These are phyloP conservation scores for Starmerella gropengiesseri DNA, from an alignment of 805 yeast species.

Conservation along the genomic window DNA sequence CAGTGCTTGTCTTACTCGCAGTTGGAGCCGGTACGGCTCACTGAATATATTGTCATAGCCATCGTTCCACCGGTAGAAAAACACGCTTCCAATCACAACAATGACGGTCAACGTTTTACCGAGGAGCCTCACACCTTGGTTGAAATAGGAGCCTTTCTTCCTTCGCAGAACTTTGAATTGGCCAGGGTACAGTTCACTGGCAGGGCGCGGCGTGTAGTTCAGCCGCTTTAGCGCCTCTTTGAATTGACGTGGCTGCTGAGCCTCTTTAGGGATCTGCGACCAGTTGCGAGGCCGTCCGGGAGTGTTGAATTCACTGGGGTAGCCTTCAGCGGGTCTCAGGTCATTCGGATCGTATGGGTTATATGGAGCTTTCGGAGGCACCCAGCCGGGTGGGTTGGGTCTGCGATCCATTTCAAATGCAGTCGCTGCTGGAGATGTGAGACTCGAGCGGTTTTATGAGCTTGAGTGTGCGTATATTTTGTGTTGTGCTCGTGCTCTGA, in stretches of 20 bases:
- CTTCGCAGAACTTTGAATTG: conserved; percentile 60
- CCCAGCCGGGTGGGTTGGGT: conserved; percentile 72
- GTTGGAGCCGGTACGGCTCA: conserved; percentile 51
- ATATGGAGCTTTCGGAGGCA: conserved; percentile 71
- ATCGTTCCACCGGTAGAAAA: conserved; percentile 77
- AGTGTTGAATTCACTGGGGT: conserved; percentile 66
- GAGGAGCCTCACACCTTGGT: conserved; percentile 49
- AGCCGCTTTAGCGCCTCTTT: conserved; percentile 63
- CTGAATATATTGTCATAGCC: conserved; percentile 68
- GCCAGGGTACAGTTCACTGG: conserved; percentile 64
- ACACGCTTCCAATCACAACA: conserved; percentile 48
- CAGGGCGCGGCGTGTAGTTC: conserved; percentile 70
- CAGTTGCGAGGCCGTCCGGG: conserved; percentile 52
- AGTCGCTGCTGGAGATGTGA: too few species aligned
- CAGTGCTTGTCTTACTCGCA: conserved; percentile 43
- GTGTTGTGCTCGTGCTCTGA: too few species aligned
- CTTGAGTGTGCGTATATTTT: too few species aligned
- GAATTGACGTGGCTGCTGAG: conserved; percentile 56
- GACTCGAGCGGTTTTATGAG: too few species aligned
- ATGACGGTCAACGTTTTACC: conserved; percentile 42
- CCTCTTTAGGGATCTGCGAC: conserved; percentile 50
- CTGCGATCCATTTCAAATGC: conserved; percentile 45
- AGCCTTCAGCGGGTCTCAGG: conserved; percentile 68
- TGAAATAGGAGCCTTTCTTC: conserved; percentile 45
- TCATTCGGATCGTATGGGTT: conserved; percentile 77